These are phyloP conservation scores for Yamadazyma diospyri DNA, from an alignment of 1,139 yeast genomes.

Conservation along the genomic window DNA sequence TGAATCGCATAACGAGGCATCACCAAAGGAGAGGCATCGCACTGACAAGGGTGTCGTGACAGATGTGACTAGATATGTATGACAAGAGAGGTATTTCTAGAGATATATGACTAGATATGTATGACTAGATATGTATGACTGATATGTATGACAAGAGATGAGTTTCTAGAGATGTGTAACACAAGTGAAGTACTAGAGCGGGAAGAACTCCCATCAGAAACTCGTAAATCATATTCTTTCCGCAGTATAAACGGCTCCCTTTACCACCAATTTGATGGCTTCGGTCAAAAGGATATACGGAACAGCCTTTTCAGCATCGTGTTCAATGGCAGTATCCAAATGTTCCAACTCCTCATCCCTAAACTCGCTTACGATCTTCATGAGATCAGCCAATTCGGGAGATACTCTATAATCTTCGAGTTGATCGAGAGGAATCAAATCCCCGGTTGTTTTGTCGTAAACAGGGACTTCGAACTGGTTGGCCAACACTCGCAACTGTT, in stretches of 20 bases:
- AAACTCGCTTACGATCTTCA: slow-evolving; percentile 64
- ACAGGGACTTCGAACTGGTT: slow-evolving; percentile 53
- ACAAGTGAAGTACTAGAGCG: too few relatives aligned
- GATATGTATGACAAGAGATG: too few relatives aligned
- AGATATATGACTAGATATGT: too few relatives aligned
- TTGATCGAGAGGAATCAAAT: slow-evolving; percentile 14
- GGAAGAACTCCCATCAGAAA: too few relatives aligned
- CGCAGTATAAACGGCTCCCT: slow-evolving; percentile 88
- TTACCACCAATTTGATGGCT: slow-evolving; percentile 76
- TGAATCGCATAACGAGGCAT: too few relatives aligned
- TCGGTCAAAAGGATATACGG: slow-evolving; percentile 90
- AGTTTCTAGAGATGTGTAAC: too few relatives aligned
- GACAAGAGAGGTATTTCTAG: too few relatives aligned
- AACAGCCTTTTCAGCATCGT: slow-evolving; percentile 90
- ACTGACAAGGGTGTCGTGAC: too few relatives aligned
- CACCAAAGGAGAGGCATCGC: too few relatives aligned
- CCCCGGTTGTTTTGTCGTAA: slow-evolving; percentile 42
- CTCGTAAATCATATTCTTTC: slow-evolving; percentile 73
- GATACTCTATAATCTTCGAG: slow-evolving; percentile 19
- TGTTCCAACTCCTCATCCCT: slow-evolving; percentile 97
- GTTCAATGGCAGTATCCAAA: slow-evolving; percentile 84
- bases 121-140: too few relatives aligned
- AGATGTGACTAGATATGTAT: too few relatives aligned
- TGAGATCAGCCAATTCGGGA: slow-evolving; percentile 58
- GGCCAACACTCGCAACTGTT: slow-evolving; percentile 74